Evolutionary conservation across 495 filamentous ascomycete species (phyloP), one percentile per base, ranked within the genome.

Genomic region (Neurospora sp.): DNA sequence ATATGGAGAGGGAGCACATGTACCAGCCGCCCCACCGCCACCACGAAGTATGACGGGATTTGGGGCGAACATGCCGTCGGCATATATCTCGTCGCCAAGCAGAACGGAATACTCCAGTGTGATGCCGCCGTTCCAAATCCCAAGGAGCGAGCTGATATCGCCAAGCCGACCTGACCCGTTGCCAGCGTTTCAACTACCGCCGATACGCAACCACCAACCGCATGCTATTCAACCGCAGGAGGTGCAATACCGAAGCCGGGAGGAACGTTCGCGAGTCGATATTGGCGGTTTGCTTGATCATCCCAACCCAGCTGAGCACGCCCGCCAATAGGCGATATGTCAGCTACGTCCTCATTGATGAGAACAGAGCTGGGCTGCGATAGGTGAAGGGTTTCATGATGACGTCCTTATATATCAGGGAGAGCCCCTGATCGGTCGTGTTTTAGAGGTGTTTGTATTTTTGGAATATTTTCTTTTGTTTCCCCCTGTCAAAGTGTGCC

Each of bases 261-360:
- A 85, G 69, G 85, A 87, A 61, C 81, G 84, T 38, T 78, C 82
- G 59, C 82, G 86, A 14, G 83, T 89, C 40, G 87, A 87, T 72
- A 89, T 89, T 73, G 84, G 84, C 35, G 87, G 86, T 40, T 79
- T 89, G 42, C 82, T 89, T 46, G 85, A 87, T 40, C 83, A 83
- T 59, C 80, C 82, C 2, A 79, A 79, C 11, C 80, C 79, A 35
- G 75, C 27, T 35, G 53, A 66, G 22, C 53, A 66, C 27, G 14
- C 53, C 53, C 12, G 53, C 53, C 53, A 8, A 37, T 66, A 66
- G 53, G 35, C 53, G 5, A 31, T 31, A 8, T 18, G 53, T 35
- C 12, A 66, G 14, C 53, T 12, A 59, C 11, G 10, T 27, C 27
- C 12, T 66, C 53, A 8, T 66, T 27, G 27, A 66, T 35, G 53